phyloP scores from a whole-genome alignment of 805 yeast species.

The Wickerhamiella parazyma region DNA sequence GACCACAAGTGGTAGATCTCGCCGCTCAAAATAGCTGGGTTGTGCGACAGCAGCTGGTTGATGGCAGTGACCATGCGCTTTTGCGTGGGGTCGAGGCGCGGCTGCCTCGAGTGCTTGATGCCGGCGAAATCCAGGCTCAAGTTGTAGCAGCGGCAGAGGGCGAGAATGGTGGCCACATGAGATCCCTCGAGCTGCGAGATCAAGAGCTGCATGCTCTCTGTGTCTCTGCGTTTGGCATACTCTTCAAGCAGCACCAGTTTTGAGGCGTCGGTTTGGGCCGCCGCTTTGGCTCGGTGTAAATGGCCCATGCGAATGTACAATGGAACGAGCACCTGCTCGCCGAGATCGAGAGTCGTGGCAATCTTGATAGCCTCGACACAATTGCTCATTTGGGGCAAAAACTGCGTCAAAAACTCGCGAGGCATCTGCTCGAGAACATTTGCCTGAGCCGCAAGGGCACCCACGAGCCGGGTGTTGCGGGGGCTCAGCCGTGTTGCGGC shows the following conservation, averaged over 20 bases:
- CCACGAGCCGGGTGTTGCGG: not conserved
- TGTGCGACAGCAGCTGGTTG: not conserved
- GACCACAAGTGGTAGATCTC: not conserved
- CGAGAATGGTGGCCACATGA: not conserved
- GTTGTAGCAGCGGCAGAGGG: not conserved
- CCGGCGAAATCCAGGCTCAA: not conserved
- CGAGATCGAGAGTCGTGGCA: not conserved
- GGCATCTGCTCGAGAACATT: not conserved
- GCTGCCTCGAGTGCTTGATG: not conserved
- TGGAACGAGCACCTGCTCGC: not conserved
- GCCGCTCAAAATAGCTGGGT: not conserved
- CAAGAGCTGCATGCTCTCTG: not conserved
- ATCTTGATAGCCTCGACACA: not conserved
- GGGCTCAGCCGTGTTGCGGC: not conserved
- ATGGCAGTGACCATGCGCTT: not conserved
- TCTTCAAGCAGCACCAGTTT: not conserved
- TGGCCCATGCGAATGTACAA: not conserved
- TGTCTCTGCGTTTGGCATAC: not conserved
- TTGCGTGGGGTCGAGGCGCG: not conserved
- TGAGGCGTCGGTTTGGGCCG: not conserved
- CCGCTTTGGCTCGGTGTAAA: not conserved
- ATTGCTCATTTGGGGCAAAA: not conserved
- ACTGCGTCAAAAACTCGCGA: not conserved
- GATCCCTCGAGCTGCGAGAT: not conserved
- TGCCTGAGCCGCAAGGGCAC: not conserved